Evolutionary conservation across 129 eudicot species (phyloP), one percentile per base, ranked within the genome.

Genomic region (Flaveria linearis): DNA sequence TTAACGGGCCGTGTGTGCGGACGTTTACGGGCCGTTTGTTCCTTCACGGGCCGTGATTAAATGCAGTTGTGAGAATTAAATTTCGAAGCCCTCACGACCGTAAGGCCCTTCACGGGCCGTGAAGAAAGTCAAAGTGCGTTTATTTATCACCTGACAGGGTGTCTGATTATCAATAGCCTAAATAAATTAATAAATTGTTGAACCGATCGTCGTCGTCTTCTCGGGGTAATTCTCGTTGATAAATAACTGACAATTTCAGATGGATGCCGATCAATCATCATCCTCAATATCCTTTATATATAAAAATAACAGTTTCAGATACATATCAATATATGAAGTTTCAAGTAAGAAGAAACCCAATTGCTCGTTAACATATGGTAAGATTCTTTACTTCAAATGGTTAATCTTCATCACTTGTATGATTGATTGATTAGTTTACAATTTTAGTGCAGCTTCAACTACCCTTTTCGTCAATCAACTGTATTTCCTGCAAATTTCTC

Each of bases 221-320:
- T 25, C 46, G 2, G 23, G 15, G 46, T 49, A 52, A 52, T 64
- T 63, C 22, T 26, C 55, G 9, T 66, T 56, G 23, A 18, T 74
- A 58, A 68, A 56, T 58, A 73, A 56, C 80, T 76, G 71, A 80
- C 84, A 74, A 14, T 45, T 57, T 78, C 56, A 26, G 5, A 41
- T 2, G 9, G 68, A 16, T 46, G 30, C 3, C 20, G 15, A 56
- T 78, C 36, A 16, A 33, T 68, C 75, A 39, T 68, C 23, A 45
- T 78, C 36, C 50, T 39, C 43, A 17, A 56, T 16, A 16, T 18
- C 18, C 20, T 18, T 20, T 18, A 7, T 56, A 18, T 8, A 7
- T 6, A 23, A 8, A 13, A 26, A 33, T 17, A 14, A 33, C 55
- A 11, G 14, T 26, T 18, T 25, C 30, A 49, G 16, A 71, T 22